Evolutionary conservation across 2,329 filamentous ascomycete genomes (phyloP).

Genomic region (Exophiala oligosperma): DNA sequence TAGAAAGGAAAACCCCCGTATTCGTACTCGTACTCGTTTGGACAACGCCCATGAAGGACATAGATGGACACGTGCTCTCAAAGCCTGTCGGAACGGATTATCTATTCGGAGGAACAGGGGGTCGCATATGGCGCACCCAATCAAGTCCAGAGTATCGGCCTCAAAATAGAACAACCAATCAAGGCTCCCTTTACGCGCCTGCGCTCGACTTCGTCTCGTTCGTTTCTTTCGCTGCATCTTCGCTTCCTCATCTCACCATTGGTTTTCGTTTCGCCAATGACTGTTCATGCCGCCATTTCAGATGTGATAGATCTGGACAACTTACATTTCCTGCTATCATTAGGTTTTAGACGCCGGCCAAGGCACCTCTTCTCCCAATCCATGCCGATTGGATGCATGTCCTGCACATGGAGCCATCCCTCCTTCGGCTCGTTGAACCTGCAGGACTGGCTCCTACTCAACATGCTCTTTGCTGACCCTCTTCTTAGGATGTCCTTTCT

Average conservation of each 20-base stretch:
- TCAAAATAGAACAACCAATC: constrained; percentile 22
- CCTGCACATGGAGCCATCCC: constrained; percentile 1
- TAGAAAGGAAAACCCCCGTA: no score
- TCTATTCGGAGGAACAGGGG: no score
- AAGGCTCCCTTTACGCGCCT: constrained; percentile 13
- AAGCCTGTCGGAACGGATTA: background rate
- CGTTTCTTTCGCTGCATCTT: constrained; percentile 8
- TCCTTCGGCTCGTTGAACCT: background rate
- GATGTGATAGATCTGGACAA: constrained; percentile 26
- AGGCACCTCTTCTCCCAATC: constrained; percentile 12
- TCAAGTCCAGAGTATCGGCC: background rate
- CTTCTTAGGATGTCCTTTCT: background rate
- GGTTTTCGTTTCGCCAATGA: constrained; percentile 7
- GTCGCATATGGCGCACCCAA: no score
- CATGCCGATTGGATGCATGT: constrained; percentile 10
- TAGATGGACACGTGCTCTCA: background rate
- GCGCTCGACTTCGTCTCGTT: constrained; percentile 5
- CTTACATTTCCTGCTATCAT: constrained; percentile 23
- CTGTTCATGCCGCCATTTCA: constrained; percentile 11
- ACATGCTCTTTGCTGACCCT: background rate
- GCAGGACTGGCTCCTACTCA: background rate
- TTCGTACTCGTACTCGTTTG: no score
- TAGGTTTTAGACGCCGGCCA: constrained; percentile 23
- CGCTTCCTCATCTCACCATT: constrained; percentile 8
- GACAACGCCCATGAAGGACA: no score